These are phyloP conservation scores for Podaxis carcinomalis DNA, from an alignment of 768 basidiomycete genomes.

Conservation along the genomic window DNA sequence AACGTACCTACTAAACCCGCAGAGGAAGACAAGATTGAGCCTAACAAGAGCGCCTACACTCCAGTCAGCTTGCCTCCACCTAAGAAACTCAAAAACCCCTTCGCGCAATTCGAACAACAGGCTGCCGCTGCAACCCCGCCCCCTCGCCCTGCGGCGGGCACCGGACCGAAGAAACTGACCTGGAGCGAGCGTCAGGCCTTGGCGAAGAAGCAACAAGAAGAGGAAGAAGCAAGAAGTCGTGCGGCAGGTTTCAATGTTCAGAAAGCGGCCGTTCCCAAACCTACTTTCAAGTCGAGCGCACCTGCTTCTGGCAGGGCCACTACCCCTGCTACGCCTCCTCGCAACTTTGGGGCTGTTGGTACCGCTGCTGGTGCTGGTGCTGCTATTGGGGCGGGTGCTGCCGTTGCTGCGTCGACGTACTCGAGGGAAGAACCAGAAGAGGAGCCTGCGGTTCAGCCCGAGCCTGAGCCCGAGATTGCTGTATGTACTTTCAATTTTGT, in stretches of 20 bases:
- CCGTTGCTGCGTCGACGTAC: constrained; percentile 21
- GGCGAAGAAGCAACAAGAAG: constrained; percentile 83
- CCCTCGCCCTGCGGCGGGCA: constrained; percentile 14
- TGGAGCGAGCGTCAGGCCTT: constrained; percentile 92
- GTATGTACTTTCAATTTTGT: constrained; percentile 15
- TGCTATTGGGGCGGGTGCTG: constrained; percentile 26
- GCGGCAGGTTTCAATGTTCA: constrained; percentile 42
- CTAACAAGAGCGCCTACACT: constrained; percentile 83
- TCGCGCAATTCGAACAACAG: constrained; percentile 57
- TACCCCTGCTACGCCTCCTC: constrained; percentile 29
- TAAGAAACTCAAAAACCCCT: constrained; percentile 84
- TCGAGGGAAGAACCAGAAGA: constrained; percentile 23
- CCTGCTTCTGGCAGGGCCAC: constrained; percentile 44
- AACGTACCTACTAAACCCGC: constrained; percentile 59
- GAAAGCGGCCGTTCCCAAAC: constrained; percentile 27
- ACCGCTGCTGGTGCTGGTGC: constrained; percentile 30
- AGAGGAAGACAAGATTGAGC: constrained; percentile 80
- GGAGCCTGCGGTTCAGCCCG: constrained; percentile 14
- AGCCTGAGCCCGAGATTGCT: constrained; percentile 19
- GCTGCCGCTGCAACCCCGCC: constrained; percentile 24
- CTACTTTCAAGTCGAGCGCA: constrained; percentile 40
- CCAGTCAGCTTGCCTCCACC: constrained; percentile 84
- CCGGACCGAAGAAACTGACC: constrained; percentile 73
- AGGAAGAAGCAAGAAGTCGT: constrained; percentile 66
- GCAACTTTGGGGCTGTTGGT: constrained; percentile 40